Percentiles rank a stretch among this genome's conserved stretches.
phyloP scores from a whole-genome alignment of 305 asterid species.

The Fraxinus velutina region DNA sequence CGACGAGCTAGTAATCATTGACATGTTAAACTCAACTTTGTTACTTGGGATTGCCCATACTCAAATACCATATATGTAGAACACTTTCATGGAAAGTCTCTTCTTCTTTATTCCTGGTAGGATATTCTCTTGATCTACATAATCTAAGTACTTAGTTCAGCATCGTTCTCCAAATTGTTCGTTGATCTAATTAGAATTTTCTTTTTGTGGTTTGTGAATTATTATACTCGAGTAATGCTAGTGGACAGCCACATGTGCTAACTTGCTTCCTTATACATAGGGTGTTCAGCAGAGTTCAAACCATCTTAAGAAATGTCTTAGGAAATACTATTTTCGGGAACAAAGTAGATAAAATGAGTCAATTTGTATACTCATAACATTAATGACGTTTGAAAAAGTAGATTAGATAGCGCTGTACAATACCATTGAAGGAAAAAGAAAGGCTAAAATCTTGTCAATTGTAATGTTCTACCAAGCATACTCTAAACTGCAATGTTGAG shows the following conservation, averaged over 20 bases:
- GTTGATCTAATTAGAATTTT: neutral
- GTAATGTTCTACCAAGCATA: neutral
- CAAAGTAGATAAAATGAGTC: neutral
- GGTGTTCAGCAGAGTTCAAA: neutral
- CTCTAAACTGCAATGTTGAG: neutral
- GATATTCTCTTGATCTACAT: slow-evolving; percentile 15
- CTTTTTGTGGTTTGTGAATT: neutral
- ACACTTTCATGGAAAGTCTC: slow-evolving; percentile 85
- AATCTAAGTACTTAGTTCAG: neutral
- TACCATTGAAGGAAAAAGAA: neutral
- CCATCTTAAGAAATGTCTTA: neutral
- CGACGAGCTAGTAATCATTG: neutral
- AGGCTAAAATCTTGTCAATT: neutral
- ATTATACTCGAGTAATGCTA: slow-evolving; percentile 4
- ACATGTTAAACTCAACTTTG: neutral
- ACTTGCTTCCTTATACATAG: too few species aligned
- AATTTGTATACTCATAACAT: neutral
- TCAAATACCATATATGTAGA: slow-evolving; percentile 39
- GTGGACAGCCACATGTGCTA: neutral
- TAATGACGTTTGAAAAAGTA: neutral
- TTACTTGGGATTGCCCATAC: too few species aligned
- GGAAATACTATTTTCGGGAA: neutral
- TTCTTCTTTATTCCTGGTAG: slow-evolving; percentile 81
- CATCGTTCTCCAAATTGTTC: neutral
- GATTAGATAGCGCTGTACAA: neutral